These are phyloP conservation scores for Magnusiomyces ingens DNA, from an alignment of 1,139 yeast genomes.

Conservation along the genomic window DNA sequence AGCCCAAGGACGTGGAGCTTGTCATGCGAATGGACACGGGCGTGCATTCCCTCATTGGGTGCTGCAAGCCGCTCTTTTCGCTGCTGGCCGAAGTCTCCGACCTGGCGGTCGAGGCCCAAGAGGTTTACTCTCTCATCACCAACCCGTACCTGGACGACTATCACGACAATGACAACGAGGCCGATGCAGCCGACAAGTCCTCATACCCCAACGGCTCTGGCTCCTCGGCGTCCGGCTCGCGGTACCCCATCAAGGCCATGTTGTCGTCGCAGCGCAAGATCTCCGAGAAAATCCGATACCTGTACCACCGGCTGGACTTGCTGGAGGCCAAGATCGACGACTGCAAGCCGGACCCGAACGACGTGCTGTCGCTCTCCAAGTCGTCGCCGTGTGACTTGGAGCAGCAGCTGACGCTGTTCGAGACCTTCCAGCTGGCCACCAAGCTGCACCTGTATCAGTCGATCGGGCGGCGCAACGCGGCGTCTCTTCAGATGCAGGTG, in stretches of 20 bases:
- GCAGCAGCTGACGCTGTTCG: conserved; percentile 63
- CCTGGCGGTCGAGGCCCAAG: conserved; percentile 44
- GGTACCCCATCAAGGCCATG: neutral
- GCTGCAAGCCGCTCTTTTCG: conserved; percentile 59
- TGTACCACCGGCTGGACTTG: conserved; percentile 34
- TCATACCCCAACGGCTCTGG: neutral
- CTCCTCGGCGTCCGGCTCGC: neutral
- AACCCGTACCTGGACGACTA: neutral
- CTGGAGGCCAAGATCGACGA: conserved; percentile 47
- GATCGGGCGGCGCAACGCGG: conserved; percentile 53
- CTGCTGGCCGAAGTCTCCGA: conserved; percentile 64
- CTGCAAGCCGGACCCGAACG: conserved; percentile 49
- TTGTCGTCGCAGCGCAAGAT: conserved; percentile 1
- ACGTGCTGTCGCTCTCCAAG: conserved; percentile 40
- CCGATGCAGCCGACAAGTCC: neutral
- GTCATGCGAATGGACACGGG: conserved; percentile 36
- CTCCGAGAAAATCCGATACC: conserved; percentile 1
- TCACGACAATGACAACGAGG: neutral
- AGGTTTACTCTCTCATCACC: neutral
- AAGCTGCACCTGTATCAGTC: conserved; percentile 62
- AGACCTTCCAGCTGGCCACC: conserved; percentile 64
- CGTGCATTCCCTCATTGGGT: conserved; percentile 66
- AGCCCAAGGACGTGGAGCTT: conserved; percentile 42
- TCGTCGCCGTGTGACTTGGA: conserved; percentile 46
- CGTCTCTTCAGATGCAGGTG: conserved; percentile 58